Evolutionary conservation across 352 stramenopile genomes (phyloP).

Genomic region (Aphanomyces astaci): DNA sequence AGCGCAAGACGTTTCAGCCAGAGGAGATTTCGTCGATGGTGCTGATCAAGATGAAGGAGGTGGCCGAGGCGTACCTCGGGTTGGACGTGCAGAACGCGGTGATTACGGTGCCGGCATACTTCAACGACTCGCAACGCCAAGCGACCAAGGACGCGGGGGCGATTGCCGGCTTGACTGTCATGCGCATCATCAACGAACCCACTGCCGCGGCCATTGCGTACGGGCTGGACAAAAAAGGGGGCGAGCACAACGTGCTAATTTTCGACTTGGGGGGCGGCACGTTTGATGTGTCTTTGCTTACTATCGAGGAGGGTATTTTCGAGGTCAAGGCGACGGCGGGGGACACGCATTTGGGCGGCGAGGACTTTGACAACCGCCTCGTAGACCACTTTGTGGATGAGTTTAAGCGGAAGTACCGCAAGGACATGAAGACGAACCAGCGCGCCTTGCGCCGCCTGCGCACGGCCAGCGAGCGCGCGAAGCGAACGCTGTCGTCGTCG

Average conservation of each 20-base stretch:
- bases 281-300: constrained; percentile 87
- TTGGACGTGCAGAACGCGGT: constrained; percentile 70
- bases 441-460: constrained; percentile 80
- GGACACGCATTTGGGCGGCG: constrained; percentile 86
- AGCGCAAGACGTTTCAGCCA: constrained; percentile 72
- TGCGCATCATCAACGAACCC: constrained; percentile 95
- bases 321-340: constrained; percentile 89
- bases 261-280: constrained; percentile 88
- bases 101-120: constrained; percentile 96
- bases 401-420: constrained; percentile 81
- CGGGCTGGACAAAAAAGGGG: constrained; percentile 85
- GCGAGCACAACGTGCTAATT: constrained; percentile 87
- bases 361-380: constrained; percentile 89
- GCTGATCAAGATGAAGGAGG: constrained; percentile 76
- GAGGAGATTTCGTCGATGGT: constrained; percentile 87
- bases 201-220: constrained; percentile 92
- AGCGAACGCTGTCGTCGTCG: constrained; percentile 83
- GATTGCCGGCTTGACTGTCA: constrained; percentile 89
- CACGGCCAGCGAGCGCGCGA: constrained; percentile 88
- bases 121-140: constrained; percentile 93
- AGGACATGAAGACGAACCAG: constrained; percentile 75
- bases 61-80: constrained; percentile 68
- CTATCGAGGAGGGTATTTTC: constrained; percentile 91
- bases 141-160: constrained; percentile 89
- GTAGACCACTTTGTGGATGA: constrained; percentile 85